phyloP scores from a whole-genome alignment of 371 early-diverging fungal species.

The Rhizopus sp. region DNA sequence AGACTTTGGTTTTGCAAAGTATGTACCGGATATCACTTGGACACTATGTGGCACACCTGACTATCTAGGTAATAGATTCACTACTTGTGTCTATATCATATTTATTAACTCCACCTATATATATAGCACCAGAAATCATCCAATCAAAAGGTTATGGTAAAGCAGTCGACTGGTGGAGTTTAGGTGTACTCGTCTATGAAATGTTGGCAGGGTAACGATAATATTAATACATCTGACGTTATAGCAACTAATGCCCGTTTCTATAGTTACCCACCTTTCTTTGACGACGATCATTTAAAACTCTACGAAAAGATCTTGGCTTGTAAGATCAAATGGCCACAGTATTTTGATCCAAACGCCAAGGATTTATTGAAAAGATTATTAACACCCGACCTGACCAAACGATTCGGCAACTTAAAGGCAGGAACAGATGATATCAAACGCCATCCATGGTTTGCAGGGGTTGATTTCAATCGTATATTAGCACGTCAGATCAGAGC shows the following conservation, averaged over 20 bases:
- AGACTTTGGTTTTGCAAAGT: slow-evolving; percentile 98
- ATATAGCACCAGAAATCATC: slow-evolving; percentile 94
- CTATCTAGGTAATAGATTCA: slow-evolving; percentile 64
- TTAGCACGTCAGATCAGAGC: slow-evolving; percentile 74
- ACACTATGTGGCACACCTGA: slow-evolving; percentile 99
- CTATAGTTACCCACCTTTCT: slow-evolving; percentile 90
- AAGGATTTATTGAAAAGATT: slow-evolving; percentile 88
- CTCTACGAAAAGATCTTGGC: slow-evolving; percentile 93
- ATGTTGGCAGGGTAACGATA: slow-evolving; percentile 72
- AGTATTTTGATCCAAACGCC: slow-evolving; percentile 82
- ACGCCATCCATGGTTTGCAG: slow-evolving; percentile 91
- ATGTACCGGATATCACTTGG: slow-evolving; percentile 92
- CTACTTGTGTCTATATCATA: background rate
- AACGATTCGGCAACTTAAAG: slow-evolving; percentile 88
- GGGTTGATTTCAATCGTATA: slow-evolving; percentile 87
- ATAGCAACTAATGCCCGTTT: background rate
- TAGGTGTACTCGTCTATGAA: slow-evolving; percentile 96
- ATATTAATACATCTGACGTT: background rate
- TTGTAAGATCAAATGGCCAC: slow-evolving; percentile 84
- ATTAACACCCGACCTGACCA: slow-evolving; percentile 81
- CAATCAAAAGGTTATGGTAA: slow-evolving; percentile 92
- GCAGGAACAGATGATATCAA: slow-evolving; percentile 89
- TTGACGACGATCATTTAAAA: slow-evolving; percentile 91
- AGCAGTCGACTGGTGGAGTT: slow-evolving; percentile 97
- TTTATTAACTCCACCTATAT: background rate